Percentiles rank a stretch among this genome's conserved stretches.
These are phyloP conservation scores for Pseudogymnoascus sp. DNA, from an alignment of 2,329 filamentous ascomycete genomes.

Conservation along the genomic window DNA sequence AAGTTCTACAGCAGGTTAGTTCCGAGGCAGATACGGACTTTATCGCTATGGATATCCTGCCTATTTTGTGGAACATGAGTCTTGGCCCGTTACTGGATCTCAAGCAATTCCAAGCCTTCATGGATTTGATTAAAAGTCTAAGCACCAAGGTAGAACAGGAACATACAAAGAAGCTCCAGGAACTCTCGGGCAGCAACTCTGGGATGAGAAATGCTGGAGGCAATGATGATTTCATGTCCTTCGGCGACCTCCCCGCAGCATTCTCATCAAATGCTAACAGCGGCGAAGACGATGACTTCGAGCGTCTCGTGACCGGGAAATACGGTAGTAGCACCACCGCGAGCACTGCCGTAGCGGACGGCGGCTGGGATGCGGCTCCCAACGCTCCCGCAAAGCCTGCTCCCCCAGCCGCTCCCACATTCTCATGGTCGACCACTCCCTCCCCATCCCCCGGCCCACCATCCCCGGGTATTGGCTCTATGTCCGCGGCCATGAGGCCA, in stretches of 20 bases:
- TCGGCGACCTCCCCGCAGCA: constrained; percentile 55
- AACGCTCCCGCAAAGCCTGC: constrained; percentile 31
- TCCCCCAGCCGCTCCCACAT: constrained; percentile 40
- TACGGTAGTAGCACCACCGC: constrained; percentile 31
- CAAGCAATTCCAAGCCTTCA: constrained; percentile 81
- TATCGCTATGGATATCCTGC: constrained; percentile 82
- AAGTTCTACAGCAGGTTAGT: constrained; percentile 78
- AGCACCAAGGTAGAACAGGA: constrained; percentile 80
- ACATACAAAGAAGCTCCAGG: constrained; percentile 80
- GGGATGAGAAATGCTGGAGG: constrained; percentile 41
- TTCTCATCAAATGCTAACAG: constrained; percentile 44
- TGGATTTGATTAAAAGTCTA: constrained; percentile 76
- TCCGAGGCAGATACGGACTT: constrained; percentile 80
- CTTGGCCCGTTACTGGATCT: constrained; percentile 83
- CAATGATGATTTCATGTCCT: constrained; percentile 63
- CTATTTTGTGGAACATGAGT: constrained; percentile 85
- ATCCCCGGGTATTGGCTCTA: constrained; percentile 12
- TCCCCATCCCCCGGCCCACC: constrained; percentile 28
- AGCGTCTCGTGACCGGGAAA: constrained; percentile 78
- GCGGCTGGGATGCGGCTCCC: constrained; percentile 44
- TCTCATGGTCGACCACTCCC: constrained; percentile 57
- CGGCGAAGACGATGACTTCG: constrained; percentile 70
- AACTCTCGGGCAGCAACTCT: constrained; percentile 59
- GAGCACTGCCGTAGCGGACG: constrained; percentile 34
- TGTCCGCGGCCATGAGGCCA: constrained; percentile 30